phyloP scores from a whole-genome alignment of 2,329 filamentous ascomycete species.

The Fusarium beomiforme region DNA sequence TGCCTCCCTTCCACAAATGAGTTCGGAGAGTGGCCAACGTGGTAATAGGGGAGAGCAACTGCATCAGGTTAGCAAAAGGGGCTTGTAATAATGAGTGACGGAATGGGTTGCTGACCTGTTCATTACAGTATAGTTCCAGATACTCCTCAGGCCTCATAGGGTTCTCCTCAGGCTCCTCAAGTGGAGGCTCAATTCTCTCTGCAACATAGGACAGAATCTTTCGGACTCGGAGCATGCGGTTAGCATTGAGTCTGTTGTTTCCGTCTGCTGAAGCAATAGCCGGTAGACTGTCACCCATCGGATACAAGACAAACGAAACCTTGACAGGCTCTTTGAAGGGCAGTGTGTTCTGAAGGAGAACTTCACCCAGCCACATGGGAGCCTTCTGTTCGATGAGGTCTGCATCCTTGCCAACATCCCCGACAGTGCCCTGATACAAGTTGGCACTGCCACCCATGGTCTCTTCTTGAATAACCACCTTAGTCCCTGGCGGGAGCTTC shows the following conservation, averaged over 20 bases:
- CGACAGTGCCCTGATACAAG: conserved; percentile 90
- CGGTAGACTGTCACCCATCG: conserved; percentile 75
- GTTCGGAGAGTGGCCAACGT: conserved; percentile 92
- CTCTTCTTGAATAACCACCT: conserved; percentile 76
- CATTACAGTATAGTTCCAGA: conserved; percentile 93
- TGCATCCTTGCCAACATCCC: conserved; percentile 77
- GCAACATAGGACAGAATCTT: conserved; percentile 94
- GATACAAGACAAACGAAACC: conserved; percentile 91
- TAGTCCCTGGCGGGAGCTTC: conserved; percentile 74
- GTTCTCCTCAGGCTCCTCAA: conserved; percentile 66
- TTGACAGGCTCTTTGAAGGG: conserved; percentile 93
- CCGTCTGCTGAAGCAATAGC: conserved; percentile 78
- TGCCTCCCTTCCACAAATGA: conserved; percentile 94
- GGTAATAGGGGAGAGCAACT: conserved; percentile 82
- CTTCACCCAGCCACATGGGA: conserved; percentile 91
- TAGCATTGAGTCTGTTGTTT: conserved; percentile 93
- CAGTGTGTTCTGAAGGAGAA: conserved; percentile 83
- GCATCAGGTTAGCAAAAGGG: conserved; percentile 16
- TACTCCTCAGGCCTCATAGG: conserved; percentile 87
- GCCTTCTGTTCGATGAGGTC: conserved; percentile 87
- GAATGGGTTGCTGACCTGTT: conserved; percentile 71
- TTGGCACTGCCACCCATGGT: conserved; percentile 77
- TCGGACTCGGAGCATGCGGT: conserved; percentile 93
- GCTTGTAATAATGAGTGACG: neutral
- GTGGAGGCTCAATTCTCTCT: conserved; percentile 84